Conservation (phyloP, 306 rosid genomes). For the Vigna hirtella region DNA sequence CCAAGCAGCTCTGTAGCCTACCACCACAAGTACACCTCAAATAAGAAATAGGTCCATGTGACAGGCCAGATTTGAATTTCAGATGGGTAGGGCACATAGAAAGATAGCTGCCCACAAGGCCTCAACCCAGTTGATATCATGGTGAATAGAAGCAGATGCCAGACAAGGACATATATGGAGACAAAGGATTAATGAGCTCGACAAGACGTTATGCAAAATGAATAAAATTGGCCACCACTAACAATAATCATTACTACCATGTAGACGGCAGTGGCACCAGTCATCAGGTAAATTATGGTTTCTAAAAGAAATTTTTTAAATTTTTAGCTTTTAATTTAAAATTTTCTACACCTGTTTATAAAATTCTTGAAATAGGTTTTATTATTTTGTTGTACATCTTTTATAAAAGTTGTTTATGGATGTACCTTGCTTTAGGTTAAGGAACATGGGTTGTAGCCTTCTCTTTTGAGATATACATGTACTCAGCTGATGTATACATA, state of each 20-base stretch:
- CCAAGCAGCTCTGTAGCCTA: constrained; percentile 94
- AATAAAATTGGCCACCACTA: neutral
- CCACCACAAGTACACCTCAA: constrained; percentile 49
- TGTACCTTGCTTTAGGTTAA: no score
- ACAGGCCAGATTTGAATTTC: constrained; percentile 37
- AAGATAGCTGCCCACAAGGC: constrained; percentile 28
- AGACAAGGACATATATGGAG: constrained; percentile 6
- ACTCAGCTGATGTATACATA: no score
- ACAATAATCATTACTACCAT: constrained; percentile 28
- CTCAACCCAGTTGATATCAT: constrained; percentile 13
- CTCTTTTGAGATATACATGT: no score
- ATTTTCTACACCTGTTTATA: neutral
- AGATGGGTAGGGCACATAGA: neutral
- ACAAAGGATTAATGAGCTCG: constrained; percentile 14
- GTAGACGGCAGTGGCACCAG: neutral
- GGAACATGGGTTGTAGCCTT: no score
- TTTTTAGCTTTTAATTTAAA: neutral
- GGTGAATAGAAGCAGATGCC: neutral
- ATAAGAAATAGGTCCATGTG: constrained; percentile 47
- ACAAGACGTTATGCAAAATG: constrained; percentile 8
- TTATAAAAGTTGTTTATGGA: no score
- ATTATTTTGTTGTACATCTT: no score
- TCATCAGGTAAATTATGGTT: neutral
- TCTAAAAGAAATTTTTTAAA: neutral
- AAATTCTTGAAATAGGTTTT: neutral